A percentile compares a stretch with the other conserved stretches of the same genome.
Evolutionary conservation across 495 filamentous ascomycete species (phyloP).

Genomic region (Podospora pseudoanserina): DNA sequence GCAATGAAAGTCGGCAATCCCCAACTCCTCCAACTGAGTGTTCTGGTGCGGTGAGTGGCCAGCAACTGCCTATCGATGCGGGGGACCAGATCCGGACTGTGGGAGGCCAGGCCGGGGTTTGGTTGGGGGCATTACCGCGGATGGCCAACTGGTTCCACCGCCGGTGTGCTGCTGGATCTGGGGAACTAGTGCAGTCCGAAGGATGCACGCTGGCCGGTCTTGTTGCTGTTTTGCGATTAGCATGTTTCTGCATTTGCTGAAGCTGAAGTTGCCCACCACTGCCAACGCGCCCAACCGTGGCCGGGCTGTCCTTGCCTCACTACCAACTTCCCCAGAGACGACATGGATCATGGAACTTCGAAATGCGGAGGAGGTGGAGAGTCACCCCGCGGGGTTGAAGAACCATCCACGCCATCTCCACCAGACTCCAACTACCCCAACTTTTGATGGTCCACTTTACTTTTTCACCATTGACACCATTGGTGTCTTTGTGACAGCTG

Average conservation of each 20-base stretch:
- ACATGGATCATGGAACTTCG: background rate
- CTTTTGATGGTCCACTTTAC: background rate
- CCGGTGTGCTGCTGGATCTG: background rate
- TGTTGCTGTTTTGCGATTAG: constrained; percentile 20
- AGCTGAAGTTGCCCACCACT: background rate
- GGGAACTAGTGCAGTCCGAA: background rate
- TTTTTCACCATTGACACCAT: background rate
- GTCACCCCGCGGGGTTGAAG: background rate
- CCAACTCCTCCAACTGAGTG: background rate
- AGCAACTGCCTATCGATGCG: background rate
- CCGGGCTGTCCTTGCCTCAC: background rate
- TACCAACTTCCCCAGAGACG: background rate
- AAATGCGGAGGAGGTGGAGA: background rate
- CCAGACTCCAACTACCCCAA: background rate
- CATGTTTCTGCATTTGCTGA: background rate
- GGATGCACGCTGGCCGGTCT: constrained; percentile 8
- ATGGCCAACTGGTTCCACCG: background rate
- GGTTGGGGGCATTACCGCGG: background rate
- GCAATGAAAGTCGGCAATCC: constrained; percentile 17
- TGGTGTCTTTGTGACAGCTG: background rate
- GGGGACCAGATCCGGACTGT: background rate
- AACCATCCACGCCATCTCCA: background rate
- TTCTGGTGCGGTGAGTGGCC: constrained; percentile 1
- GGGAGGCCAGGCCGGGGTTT: background rate
- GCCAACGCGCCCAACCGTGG: background rate